Evolutionary conservation across 139 green algal species (phyloP).

Genomic region (Chlamydomonas sphaeroides): DNA sequence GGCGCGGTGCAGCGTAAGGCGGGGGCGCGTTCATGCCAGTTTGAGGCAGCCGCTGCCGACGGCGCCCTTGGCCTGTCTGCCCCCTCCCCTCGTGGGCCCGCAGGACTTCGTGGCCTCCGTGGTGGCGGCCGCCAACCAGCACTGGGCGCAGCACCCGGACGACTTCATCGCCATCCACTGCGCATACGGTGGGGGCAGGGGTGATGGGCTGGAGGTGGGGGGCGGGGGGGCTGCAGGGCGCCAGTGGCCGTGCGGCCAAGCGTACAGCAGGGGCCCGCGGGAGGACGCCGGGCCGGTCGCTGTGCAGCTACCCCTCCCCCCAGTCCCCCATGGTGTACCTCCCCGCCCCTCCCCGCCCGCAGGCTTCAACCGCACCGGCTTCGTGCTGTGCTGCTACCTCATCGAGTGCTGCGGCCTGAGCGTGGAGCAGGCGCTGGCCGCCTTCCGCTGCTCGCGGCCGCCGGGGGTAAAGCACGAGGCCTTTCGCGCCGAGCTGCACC

Average conservation of each 20-base stretch:
- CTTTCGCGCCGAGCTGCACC: conserved; percentile 78
- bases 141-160: conserved; percentile 65
- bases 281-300: too few species aligned
- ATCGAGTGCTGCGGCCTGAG: conserved; percentile 66
- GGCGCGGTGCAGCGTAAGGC: too few species aligned
- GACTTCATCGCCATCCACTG: conserved; percentile 88
- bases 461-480: conserved; percentile 86
- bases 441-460: conserved; percentile 73
- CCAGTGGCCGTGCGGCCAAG: too few species aligned
- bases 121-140: conserved; percentile 52
- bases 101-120: conserved; percentile 68
- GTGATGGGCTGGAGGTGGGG: neutral
- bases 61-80: too few species aligned
- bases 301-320: too few species aligned
- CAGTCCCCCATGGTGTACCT: too few species aligned
- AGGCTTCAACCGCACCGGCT: conserved; percentile 92
- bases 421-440: conserved; percentile 76
- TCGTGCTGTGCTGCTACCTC: conserved; percentile 87
- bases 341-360: neutral
- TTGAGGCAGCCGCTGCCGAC: too few species aligned
- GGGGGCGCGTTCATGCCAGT: too few species aligned
- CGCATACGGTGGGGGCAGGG: conserved; percentile 73
- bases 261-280: too few species aligned
- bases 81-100: too few species aligned
- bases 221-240: neutral